Evolutionary conservation across 2,329 filamentous ascomycete species (phyloP), one percentile per base, ranked within the genome.

Genomic region (Podosphaera fusca): DNA sequence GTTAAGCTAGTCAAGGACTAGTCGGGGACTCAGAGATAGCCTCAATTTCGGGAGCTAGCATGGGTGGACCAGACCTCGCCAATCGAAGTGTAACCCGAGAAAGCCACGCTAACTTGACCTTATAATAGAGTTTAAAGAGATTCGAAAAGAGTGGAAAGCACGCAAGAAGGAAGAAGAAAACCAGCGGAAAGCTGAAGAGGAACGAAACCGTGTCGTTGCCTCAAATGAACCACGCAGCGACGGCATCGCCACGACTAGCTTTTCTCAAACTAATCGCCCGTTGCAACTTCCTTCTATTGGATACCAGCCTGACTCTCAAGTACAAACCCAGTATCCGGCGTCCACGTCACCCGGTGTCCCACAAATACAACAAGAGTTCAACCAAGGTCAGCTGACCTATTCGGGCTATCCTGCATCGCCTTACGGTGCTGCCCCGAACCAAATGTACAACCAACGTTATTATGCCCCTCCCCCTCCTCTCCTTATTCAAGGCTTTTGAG

Each of bases 141-240:
- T 96, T 59, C 85, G 92, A 61, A 96, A 96, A 69, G 90, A 96
- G 68, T 98, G 92, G 92, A 98, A 96, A 74, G 86, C 87, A 45
- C 87, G 92, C 67, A 96, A 96, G 80, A 98, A 98, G 86, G 92
- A 96, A 69, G 90, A 96, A 65, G 90, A 96, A 63, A 83, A 83
- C 55, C 77, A 81, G 64, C 85, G 89, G 67, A 95, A 95, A 74
- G 85, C 84, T 10, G 87, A 89, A 8, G 90, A 96, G 61, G 89
- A 95, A 67, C 78, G 83, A 62, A 77, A 82, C 60, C 85, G 89
- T 58, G 82, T 81, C 36, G 74, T 74, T 49, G 70, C 75, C 58
- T 65, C 72, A 52, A 72, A 77, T 55, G 76, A 77, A 53, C 71
- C 74, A 33, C 79, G 81, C 62, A 68, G 73, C 67, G 67, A 76